Conservation (phyloP, 2,329 filamentous ascomycete species). For the Lachnellula subtilissima region DNA sequence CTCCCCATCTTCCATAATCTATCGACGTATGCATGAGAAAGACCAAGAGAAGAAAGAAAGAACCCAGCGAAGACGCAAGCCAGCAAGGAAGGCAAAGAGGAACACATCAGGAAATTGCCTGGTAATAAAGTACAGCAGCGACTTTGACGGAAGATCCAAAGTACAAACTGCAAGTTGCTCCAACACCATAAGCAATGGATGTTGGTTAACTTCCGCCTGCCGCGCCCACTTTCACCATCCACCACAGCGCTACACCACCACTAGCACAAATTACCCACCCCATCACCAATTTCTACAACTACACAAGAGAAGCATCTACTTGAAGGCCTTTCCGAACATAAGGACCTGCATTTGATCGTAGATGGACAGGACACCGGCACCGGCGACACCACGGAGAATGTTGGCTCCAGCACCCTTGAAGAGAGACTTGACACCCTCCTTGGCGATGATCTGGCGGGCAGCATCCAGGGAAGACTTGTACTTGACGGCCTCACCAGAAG, state of each 20-base stretch:
- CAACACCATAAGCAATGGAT: constrained; percentile 33
- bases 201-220: constrained; percentile 30
- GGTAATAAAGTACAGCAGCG: constrained; percentile 36
- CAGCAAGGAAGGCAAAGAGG: background rate
- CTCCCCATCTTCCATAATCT: constrained; percentile 16
- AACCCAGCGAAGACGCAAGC: constrained; percentile 20
- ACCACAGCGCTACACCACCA: constrained; percentile 10
- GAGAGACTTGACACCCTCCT: constrained; percentile 96
- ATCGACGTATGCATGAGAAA: constrained; percentile 20
- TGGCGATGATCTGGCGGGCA: constrained; percentile 91
- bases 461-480: constrained; percentile 97
- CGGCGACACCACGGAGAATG: constrained; percentile 99
- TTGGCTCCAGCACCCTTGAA: constrained; percentile 99
- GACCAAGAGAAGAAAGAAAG: constrained; percentile 18
- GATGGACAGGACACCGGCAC: constrained; percentile 99
- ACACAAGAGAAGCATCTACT: constrained; percentile 40
- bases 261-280: constrained; percentile 20
- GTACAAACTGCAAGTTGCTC: constrained; percentile 30
- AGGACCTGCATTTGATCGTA: constrained; percentile 99
- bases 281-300: constrained; percentile 22
- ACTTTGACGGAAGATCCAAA: constrained; percentile 14
- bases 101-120: constrained; percentile 30
- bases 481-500: constrained; percentile 95
- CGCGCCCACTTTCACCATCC: constrained; percentile 17
- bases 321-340: constrained; percentile 99